Base-by-base conservation (phyloP, 257 asterid genomes). In the Cruciata laevipes region DNA sequence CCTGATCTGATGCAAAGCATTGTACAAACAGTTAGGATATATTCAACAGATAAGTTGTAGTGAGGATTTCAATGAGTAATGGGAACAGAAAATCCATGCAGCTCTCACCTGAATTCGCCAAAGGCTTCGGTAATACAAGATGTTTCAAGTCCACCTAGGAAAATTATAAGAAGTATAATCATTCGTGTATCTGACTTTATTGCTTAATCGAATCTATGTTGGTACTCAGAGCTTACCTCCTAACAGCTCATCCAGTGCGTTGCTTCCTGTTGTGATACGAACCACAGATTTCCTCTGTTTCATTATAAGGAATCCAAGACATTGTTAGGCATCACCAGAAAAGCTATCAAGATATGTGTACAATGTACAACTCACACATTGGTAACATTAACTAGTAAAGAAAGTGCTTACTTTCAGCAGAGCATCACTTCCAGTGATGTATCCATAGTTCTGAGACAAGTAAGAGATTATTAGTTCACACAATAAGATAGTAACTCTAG, bases 371-470 rank as follows among this genome's bases (percentile, higher is more conserved):
- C 33, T 30, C 58, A 38, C 64, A 52, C 7, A 58, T 61, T 25
- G 64, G 30, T 30, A 61, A 71, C 65, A 25, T 51, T 55, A 52
- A 67, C 68, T 59, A 71, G 61, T 70, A 59, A 67, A 25, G 35
- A 30, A 14, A 40, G 35, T 40, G 60, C 90, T 80, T 82, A 90
- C 99, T 77, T 78, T 90, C 81, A 94, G 84, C 73, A 94, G 83
- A 60, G 88, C 99, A 72, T 94, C 99, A 80, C 97, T 94, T 58
- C 99, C 99, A 80, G 96, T 87, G 61, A 94, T 94, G 74, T 88
- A 94, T 70, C 99, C 96, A 58, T 82, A 87, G 83, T 90, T 94
- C 99, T 94, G 83, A 20, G 52, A 52, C 59, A 57, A 69, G 56
- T 61, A 66, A 55, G 13, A 61, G 62, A 69, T 24, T 49, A 65